Evolutionary conservation across 2,329 filamentous ascomycete genomes (phyloP), one percentile per base, ranked within the genome.

Genomic region (Sclerotinia minor): DNA sequence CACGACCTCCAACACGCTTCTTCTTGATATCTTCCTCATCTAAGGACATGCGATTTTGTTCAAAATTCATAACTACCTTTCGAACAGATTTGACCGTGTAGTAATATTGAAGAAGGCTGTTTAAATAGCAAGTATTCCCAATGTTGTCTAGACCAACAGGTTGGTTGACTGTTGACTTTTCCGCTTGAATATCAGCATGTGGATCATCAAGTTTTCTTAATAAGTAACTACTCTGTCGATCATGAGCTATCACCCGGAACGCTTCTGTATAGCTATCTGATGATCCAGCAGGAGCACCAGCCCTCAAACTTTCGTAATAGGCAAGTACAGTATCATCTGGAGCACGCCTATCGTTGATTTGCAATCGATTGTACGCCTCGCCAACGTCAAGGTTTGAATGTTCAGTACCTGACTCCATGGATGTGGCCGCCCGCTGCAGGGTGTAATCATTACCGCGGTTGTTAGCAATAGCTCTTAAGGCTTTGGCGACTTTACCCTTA

Each of bases 81-180:
- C 94, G 87, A 41, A 98, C 83, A 2, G 92, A 88, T 70, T 88
- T 89, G 67, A 98, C 87, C 0, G 94, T 96, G 77, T 96, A 97
- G 72, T 97, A 90, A 76, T 96, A 98, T 75, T 99, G 95, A 13
- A 99, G 83, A 60, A 99, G 85, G 79, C 94, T 98, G 81, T 99
- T 99, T 66, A 99, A 84, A 75, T 99, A 99, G 78, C 95, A 99
- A 0, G 96, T 99, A 75, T 99, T 99, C 69, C 95, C 94, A 68
- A 98, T 96, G 73, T 98, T 99, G 71, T 89, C 86, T 7, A 98
- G 84, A 0, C 95, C 95, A 29, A 96, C 91, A 0, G 95, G 95
- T 78, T 92, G 88, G 41, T 85, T 82, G 58, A 79, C 69, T n/a
- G 71, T 74, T 19, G 69, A 69, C 53, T 61, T 59, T 44, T 69